Percentiles rank a stretch among this genome's conserved stretches.
Conservation (phyloP, 345 rosid species). For the Camelina hispida region DNA sequence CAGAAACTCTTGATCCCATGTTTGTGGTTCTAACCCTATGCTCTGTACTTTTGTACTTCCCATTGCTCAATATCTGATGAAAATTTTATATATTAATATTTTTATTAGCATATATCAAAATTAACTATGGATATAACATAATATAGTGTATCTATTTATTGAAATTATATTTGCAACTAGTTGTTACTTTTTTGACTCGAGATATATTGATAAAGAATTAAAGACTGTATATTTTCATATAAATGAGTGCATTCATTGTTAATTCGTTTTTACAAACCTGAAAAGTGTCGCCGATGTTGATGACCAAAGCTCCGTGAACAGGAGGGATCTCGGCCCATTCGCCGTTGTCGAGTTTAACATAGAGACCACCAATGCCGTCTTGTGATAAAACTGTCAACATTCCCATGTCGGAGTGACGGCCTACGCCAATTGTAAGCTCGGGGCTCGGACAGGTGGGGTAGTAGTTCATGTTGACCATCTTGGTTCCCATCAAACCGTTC, state of each 20-base stretch:
- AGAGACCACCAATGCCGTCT: constrained; percentile 69
- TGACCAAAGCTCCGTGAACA: constrained; percentile 46
- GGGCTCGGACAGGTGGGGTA: constrained; percentile 70
- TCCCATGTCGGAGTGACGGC: constrained; percentile 72
- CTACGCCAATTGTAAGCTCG: constrained; percentile 62
- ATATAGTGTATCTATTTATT: background rate
- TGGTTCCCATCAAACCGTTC: constrained; percentile 50
- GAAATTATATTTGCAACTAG: too few relatives aligned
- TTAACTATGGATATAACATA: background rate
- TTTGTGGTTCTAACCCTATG: constrained; percentile 60
- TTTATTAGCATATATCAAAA: background rate
- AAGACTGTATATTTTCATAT: too few relatives aligned
- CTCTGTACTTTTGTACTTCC: constrained; percentile 63
- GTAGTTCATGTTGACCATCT: constrained; percentile 63
- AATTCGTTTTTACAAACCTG: constrained; percentile 36
- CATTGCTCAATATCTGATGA: constrained; percentile 60
- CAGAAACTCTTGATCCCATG: constrained; percentile 55
- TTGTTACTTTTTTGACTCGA: too few relatives aligned
- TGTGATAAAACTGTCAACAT: constrained; percentile 59
- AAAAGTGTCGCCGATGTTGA: constrained; percentile 53
- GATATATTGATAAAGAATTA: too few relatives aligned
- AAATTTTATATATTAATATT: background rate
- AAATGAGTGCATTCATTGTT: background rate
- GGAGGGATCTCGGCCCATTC: constrained; percentile 54
- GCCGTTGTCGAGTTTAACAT: constrained; percentile 54